Evolutionary conservation across 1,284 basidiomycete species (phyloP), one percentile per base, ranked within the genome.

Genomic region (Filobasidium uniguttulatum): DNA sequence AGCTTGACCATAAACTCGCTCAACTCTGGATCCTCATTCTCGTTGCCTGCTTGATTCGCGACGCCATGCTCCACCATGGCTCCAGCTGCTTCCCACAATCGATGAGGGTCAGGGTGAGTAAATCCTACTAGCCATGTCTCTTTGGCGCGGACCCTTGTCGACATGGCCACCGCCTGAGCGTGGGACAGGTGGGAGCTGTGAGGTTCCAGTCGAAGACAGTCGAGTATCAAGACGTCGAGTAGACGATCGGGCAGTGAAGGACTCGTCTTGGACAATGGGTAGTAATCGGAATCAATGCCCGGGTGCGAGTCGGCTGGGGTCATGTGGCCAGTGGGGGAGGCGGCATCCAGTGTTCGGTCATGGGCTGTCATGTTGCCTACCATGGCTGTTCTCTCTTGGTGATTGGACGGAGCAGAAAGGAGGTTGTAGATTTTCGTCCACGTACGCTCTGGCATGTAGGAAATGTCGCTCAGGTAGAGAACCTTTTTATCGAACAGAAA

Each of bases 101-200:
- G 64, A 54, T 71, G 68, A 12, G 65, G 60, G 10, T 61, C 60
- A 3, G 67, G 68, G 52, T 71, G 69, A 1, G 66, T 61, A 44
- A 65, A 64, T 17, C 67, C 69, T 12, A 67, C 54, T 20, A 67
- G 48, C 46, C 63, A 66, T n/a, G 69, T 70, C 33, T 56, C 57
- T 5, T 36, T 15, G 3, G 69, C 57, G 28, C 59, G 55, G 25
- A 70, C 48, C 5, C 61, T 56, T 20, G 65, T 53, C 10, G 65
- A 57, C 23, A 63, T 57, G 5, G 46, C 48, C 33, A 70, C 57
- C 2, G 68, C 65, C 53, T 69, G 60, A 3, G 59, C 47, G 50
- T 69, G 59, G 17, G 61, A 62, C 40, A 66, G 64, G 53, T 71
- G 69, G 3, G 63, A 66, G 3, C 60, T 48, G 49, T 70, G 68